Evolutionary conservation across 257 asterid species (phyloP).

Genomic region (Anisodus tanguticus): DNA sequence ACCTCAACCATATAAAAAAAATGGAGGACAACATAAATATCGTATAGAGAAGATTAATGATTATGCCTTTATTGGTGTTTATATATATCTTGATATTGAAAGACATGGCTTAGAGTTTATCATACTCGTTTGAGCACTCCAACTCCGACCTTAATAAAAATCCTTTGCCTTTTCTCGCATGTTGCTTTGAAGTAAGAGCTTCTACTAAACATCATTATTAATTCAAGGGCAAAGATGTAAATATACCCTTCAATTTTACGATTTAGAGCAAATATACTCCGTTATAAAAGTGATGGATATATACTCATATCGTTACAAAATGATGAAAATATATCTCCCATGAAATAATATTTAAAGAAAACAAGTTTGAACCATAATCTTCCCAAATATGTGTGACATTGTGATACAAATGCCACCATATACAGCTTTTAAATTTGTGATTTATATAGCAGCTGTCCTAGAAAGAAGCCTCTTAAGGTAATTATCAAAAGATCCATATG

Average conservation of each 20-base stretch:
- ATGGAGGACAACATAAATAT: slow-evolving; percentile 22
- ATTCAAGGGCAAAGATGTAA: neutral
- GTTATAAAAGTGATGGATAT: too few species aligned
- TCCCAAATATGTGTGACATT: neutral
- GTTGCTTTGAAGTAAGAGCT: slow-evolving; percentile 34
- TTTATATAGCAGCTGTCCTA: too few species aligned
- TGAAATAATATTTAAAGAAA: neutral
- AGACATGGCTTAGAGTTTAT: slow-evolving; percentile 26
- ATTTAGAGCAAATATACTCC: too few species aligned
- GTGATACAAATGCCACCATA: neutral
- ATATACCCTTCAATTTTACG: too few species aligned
- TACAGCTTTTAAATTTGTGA: too few species aligned
- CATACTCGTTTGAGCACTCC: slow-evolving; percentile 21
- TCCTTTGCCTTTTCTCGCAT: slow-evolving; percentile 36
- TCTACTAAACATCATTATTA: slow-evolving; percentile 26
- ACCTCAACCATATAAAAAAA: slow-evolving; percentile 6
- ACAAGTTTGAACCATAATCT: neutral
- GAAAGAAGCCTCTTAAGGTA: too few species aligned
- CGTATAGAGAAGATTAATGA: neutral
- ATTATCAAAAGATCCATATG: too few species aligned
- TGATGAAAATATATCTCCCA: neutral
- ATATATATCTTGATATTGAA: neutral
- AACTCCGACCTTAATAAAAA: neutral
- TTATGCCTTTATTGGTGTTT: slow-evolving; percentile 5
- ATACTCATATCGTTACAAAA: neutral